These are phyloP conservation scores for Fusarium compactum DNA, from an alignment of 2,329 filamentous ascomycete genomes.

Conservation along the genomic window DNA sequence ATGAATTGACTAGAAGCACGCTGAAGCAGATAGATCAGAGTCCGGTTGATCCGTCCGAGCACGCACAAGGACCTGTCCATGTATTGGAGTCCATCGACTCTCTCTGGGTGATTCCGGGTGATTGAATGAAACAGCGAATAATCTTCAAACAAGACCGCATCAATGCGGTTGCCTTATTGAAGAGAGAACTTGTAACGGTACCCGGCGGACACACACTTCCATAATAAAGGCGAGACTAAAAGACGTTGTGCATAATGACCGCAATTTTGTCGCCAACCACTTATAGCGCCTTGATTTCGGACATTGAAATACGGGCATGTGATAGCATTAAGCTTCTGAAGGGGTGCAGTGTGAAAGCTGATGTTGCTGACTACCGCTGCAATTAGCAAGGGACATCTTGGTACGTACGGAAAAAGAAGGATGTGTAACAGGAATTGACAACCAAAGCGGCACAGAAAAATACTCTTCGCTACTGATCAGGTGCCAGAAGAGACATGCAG, in stretches of 20 bases:
- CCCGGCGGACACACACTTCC: conserved; percentile 3
- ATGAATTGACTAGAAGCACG: not conserved
- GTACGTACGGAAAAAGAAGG: not conserved
- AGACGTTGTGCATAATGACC: not conserved
- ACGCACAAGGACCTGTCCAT: not conserved
- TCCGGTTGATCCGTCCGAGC: not conserved
- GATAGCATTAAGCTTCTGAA: not conserved
- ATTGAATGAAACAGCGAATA: not conserved
- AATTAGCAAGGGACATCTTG: not conserved
- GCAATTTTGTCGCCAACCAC: not conserved
- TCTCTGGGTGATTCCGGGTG: not conserved
- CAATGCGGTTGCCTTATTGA: conserved; percentile 1
- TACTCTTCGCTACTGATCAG: not conserved
- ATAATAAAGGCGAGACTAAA: not conserved
- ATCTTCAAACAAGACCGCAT: not conserved
- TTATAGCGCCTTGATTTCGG: not conserved
- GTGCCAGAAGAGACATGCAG: not conserved
- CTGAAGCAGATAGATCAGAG: not conserved
- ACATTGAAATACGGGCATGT: not conserved
- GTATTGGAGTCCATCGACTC: not conserved
- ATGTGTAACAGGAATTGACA: not conserved
- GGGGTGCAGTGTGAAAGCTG: not conserved
- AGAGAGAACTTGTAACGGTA: not conserved
- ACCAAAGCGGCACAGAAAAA: too few species aligned
- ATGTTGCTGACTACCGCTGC: not conserved